Conservation (phyloP, 2,329 filamentous ascomycete species). For the Botrytis fabae region DNA sequence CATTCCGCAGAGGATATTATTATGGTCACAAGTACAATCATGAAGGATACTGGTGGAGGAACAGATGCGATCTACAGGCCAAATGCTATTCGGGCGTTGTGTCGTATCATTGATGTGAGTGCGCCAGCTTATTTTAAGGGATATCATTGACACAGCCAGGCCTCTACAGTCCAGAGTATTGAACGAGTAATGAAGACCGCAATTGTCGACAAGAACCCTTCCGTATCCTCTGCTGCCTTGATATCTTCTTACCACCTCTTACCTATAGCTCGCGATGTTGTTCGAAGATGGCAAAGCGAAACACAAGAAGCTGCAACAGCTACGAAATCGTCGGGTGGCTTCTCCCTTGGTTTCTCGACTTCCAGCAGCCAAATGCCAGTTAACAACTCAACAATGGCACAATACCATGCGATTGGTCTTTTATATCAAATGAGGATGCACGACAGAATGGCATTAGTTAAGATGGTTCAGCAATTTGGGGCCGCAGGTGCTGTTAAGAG, state of each 20-base stretch:
- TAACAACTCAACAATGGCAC: constrained; percentile 94
- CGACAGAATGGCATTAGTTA: constrained; percentile 96
- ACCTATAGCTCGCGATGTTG: constrained; percentile 91
- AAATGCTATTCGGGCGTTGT: constrained; percentile 93
- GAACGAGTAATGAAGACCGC: constrained; percentile 98
- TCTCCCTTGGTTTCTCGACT: constrained; percentile 87
- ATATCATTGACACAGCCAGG: constrained; percentile 51
- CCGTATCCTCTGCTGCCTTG: constrained; percentile 91
- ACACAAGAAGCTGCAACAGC: constrained; percentile 94
- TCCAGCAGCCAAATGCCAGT: constrained; percentile 73
- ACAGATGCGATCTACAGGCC: constrained; percentile 92
- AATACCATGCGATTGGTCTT: constrained; percentile 97
- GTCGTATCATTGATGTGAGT: constrained; percentile 91
- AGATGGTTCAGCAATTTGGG: constrained; percentile 99
- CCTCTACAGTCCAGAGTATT: constrained; percentile 93
- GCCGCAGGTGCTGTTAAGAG: constrained; percentile 91
- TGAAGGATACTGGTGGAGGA: constrained; percentile 97
- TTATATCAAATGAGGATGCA: constrained; percentile 97
- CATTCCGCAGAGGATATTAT: constrained; percentile 97
- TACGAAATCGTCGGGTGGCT: constrained; percentile 83
- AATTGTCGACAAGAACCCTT: constrained; percentile 98
- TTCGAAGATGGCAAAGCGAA: constrained; percentile 97
- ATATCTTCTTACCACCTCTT: constrained; percentile 98
- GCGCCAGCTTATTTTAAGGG: constrained; percentile 21
- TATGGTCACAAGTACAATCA: constrained; percentile 99